Evolutionary conservation across 75 land plant genomes (phyloP), one percentile per base, ranked within the genome.

Genomic region (Cryptomeria japonica): DNA sequence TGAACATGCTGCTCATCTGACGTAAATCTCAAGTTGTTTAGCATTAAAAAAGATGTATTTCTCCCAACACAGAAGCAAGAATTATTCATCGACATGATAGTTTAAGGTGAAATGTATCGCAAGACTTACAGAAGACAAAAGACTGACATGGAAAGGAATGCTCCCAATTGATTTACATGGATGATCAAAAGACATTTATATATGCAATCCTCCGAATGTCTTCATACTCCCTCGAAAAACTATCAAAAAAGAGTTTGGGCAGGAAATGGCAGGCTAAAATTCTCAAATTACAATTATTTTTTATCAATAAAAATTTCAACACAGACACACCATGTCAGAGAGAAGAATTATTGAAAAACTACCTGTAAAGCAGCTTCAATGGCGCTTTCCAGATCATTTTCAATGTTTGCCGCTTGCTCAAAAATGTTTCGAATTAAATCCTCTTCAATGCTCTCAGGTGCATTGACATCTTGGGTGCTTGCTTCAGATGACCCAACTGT

Each of bases 341-440:
- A 80, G 42, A 39, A 70, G 85, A 56, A 78, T 46, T 1, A 68
- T 51, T 16, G 19, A 51, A 38, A 25, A 47, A 25, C 56, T 92
- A 94, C 94, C 92, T 90, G 93, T 36, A 94, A 86, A 46, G 95
- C 88, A 76, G 94, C 91, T 89, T 90, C 89, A 76, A 95, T 89
- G 39, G 91, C 95, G 79, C 78, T 86, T 75, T 91, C 91, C 53
- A 90, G 80, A 75, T 93, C 94, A 87, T 13, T 70, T 25, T 89
- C 89, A 3, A 90, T 25, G 82, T 88, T 88, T 88, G 22, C 16
- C 5, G 91, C 44, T 47, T 73, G 41, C 85, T 86, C 86, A 42
- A 88, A 68, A 51, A 89, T 72, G 14, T 83, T 3, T 31, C 41
- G 47, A 41, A 70, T 68, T 36, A 41, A 84, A 34, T 8, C 41